Base-by-base conservation (phyloP, 306 rosid species). In the Vigna trinervia region DNA sequence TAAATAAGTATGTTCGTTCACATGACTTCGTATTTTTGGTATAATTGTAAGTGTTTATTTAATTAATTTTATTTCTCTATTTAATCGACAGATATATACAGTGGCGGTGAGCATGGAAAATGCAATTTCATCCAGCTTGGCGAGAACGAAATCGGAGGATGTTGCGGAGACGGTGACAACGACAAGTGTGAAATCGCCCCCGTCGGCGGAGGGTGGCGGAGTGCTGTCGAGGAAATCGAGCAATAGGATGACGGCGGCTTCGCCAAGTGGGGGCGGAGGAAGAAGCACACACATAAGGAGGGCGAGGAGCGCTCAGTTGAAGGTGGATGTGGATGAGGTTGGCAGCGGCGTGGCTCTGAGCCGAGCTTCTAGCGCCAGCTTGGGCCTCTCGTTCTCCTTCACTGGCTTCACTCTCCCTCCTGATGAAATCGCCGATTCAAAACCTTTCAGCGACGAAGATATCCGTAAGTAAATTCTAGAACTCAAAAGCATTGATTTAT, bases 281-380 rank as follows among this genome's bases (percentile, higher is more conserved):
- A 92, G 45, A 63, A 89, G 87, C 89, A 54, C 93, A 0, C 94
- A 88, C 87, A 95, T 95, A 13, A 87, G 98, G 88, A 95, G 92
- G 87, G 83, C 92, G 0, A 83, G 96, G 82, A 95, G 98, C 45
- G 98, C 91, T 5, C 98, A 94, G 78, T 51, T 94, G 81, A 94
- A 89, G 92, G 48, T 90, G 4, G 97, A 92, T 0, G 47, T 89
- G 60, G 98, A 92, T 20, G 98, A 94, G 46, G 84, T 90, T 7
- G 82, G 82, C 46, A 90, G 88, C 20, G 97, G 99, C 14, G 98
- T 92, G 5, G 97, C 96, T n/a, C 88, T 95, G 5, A 95, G 99
- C 81, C 81, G 99, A 75, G 99, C 98, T 45, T 92, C 98, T 4
- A 95, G 98, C 57, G 98, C 98, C 50, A 91, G 98, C 87, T 85